These are phyloP conservation scores for Pestalotiopsis sp. DNA, from an alignment of 2,329 filamentous ascomycete species.

Conservation along the genomic window DNA sequence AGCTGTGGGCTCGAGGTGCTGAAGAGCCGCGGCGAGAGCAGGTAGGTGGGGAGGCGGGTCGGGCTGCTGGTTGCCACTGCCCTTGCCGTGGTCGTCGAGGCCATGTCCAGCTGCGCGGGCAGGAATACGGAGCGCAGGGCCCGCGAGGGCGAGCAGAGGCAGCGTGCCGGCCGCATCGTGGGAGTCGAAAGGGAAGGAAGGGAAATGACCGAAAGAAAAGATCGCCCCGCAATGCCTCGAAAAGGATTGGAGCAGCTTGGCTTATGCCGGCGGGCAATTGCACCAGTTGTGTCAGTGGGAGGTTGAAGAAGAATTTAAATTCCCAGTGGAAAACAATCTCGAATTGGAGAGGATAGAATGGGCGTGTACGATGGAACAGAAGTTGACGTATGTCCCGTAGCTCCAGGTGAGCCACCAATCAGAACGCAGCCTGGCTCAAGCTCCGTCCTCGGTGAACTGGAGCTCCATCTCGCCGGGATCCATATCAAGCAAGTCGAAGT, in stretches of 20 bases:
- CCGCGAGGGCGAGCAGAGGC: constrained; percentile 28
- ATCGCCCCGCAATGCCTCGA: background rate
- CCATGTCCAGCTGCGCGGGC: constrained; percentile 20
- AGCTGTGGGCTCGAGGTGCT: constrained; percentile 16
- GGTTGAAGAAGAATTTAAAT: background rate
- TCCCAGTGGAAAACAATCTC: background rate
- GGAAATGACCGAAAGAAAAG: no score
- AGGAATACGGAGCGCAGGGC: constrained; percentile 30
- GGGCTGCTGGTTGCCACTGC: constrained; percentile 14
- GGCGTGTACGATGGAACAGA: background rate
- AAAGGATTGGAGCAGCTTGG: background rate
- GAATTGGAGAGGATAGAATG: background rate
- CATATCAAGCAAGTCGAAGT: background rate
- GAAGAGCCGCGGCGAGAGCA: constrained; percentile 20
- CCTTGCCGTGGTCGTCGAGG: constrained; percentile 17
- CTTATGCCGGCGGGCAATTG: background rate
- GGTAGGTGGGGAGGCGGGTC: constrained; percentile 11
- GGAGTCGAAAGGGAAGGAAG: background rate
- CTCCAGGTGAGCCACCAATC: constrained; percentile 15
- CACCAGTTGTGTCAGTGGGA: background rate
- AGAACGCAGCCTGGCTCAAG: background rate
- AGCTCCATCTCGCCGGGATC: background rate
- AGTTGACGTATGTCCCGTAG: constrained; percentile 3
- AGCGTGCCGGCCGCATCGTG: constrained; percentile 26
- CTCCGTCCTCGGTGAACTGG: background rate